Conservation (phyloP, 2,329 filamentous ascomycete genomes). For the Colletotrichum costaricense region DNA sequence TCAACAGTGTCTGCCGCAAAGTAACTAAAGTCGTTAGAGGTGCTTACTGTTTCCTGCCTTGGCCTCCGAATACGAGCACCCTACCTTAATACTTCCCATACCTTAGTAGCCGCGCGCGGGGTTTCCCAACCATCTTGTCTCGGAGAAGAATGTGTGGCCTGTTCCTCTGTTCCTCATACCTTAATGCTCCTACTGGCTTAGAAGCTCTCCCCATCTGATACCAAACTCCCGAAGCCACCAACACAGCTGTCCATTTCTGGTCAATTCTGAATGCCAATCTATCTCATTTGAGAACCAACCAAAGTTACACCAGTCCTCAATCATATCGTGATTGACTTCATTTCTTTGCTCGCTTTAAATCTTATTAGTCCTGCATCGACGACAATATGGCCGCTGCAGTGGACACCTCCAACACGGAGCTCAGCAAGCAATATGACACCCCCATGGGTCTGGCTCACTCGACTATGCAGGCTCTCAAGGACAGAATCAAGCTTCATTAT, state of each 20-base stretch:
- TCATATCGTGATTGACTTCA: background rate
- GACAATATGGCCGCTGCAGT: conserved; percentile 25
- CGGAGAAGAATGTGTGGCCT: background rate
- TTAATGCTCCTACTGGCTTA: background rate
- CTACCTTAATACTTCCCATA: background rate
- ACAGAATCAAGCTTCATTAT: conserved; percentile 70
- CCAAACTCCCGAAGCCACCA: background rate
- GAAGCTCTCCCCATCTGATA: background rate
- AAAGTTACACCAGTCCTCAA: background rate
- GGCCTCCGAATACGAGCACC: background rate
- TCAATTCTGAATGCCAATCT: background rate
- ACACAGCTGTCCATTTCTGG: background rate
- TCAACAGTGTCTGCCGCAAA: background rate
- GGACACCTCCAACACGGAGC: conserved; percentile 43
- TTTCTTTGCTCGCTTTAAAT: background rate
- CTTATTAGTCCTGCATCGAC: background rate
- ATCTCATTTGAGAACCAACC: background rate
- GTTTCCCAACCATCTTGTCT: background rate
- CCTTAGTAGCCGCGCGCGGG: background rate
- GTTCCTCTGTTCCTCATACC: background rate
- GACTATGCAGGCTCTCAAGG: conserved; percentile 63
- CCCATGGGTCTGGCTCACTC: conserved; percentile 57
- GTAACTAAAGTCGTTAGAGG: background rate
- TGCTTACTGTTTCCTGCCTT: background rate
- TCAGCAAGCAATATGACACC: conserved; percentile 59